Conservation (phyloP, 83 land plant genomes). For the Diphasiastrum complanatum region DNA sequence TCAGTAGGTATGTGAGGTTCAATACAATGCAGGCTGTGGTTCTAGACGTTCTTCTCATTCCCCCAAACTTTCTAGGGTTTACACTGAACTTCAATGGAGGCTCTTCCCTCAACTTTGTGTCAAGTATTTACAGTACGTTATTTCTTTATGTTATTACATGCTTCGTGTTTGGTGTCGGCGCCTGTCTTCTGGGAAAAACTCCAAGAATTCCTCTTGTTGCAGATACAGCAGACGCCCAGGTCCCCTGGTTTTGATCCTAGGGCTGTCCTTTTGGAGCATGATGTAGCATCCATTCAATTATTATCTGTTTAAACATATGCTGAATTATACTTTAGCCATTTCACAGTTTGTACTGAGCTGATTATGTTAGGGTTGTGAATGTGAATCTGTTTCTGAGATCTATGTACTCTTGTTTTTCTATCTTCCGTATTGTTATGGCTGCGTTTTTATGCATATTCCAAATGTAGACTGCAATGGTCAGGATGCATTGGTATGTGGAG, state of each 20-base stretch:
- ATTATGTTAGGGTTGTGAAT: no score
- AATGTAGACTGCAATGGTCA: no score
- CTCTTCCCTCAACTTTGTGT: conserved; percentile 37
- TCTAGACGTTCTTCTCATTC: conserved; percentile 67
- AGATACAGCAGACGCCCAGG: conserved; percentile 73
- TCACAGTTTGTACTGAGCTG: no score
- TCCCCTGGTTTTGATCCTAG: conserved; percentile 22
- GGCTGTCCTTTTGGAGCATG: no score
- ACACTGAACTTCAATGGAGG: conserved; percentile 49
- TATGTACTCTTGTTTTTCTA: no score
- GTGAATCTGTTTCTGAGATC: no score
- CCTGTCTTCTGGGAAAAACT: conserved; percentile 64
- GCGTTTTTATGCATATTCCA: no score
- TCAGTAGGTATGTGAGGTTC: conserved; percentile 73
- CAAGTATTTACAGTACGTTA: conserved; percentile 37
- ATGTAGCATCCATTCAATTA: no score
- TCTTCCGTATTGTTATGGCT: no score
- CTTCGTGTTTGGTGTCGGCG: conserved; percentile 50
- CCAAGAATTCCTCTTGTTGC: conserved; percentile 79
- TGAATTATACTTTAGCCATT: no score
- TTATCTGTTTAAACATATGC: no score
- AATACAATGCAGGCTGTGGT: conserved; percentile 94
- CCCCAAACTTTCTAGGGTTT: conserved; percentile 55
- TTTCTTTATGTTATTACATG: conserved; percentile 53
- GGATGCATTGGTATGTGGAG: no score